phyloP scores from a whole-genome alignment of 441 rosid species.

The Eutrema salsugineum region DNA sequence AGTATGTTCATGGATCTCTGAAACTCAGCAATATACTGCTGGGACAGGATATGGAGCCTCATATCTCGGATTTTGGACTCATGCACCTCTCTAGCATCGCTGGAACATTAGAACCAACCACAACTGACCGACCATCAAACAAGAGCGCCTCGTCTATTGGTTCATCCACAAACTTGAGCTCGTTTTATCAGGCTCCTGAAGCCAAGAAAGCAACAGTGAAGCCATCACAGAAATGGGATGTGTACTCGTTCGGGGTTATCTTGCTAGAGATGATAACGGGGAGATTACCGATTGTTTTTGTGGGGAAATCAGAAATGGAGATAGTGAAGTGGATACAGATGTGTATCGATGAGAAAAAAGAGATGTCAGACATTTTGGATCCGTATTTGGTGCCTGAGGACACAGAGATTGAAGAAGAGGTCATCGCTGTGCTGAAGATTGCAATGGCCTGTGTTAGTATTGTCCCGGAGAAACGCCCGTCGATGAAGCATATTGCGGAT shows the following conservation, averaged over 20 bases:
- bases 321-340: constrained; percentile 78
- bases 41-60: constrained; percentile 71
- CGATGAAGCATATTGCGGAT: constrained; percentile 67
- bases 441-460: constrained; percentile 74
- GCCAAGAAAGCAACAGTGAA: constrained; percentile 63
- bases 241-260: constrained; percentile 86
- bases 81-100: constrained; percentile 87
- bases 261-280: constrained; percentile 89
- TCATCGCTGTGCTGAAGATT: constrained; percentile 66
- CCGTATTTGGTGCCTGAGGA: constrained; percentile 66
- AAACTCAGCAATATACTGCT: constrained; percentile 76
- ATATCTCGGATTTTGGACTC: constrained; percentile 82
- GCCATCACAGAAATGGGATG: constrained; percentile 96
- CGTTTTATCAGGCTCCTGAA: constrained; percentile 88
- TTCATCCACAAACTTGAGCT: constrained; percentile 48
- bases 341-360: constrained; percentile 89
- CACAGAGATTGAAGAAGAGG: constrained; percentile 79
- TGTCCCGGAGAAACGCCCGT: constrained; percentile 76
- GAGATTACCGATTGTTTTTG: constrained; percentile 55
- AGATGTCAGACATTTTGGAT: constrained; percentile 73
- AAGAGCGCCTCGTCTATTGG: constrained; percentile 40
- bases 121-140: constrained; percentile 46
- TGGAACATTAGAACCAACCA: constrained; percentile 55
- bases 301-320: constrained; percentile 67
- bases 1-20: constrained; percentile 87